phyloP scores from a whole-genome alignment of 371 early-diverging fungal genomes.

The Mortierella sp. region DNA sequence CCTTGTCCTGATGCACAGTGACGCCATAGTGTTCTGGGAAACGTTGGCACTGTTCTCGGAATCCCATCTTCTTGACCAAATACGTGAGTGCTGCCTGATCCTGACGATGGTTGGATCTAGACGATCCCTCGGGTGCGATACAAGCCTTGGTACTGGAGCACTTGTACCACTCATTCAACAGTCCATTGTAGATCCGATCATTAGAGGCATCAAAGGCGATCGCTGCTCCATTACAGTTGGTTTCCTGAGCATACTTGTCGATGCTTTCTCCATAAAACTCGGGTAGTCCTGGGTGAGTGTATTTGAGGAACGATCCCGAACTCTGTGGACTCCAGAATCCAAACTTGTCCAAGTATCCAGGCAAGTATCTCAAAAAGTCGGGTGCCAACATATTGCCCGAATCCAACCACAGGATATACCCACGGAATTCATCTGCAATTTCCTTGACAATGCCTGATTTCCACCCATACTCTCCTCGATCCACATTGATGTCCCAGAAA shows the following conservation, averaged over 20 bases:
- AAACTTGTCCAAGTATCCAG: slow-evolving; percentile 56
- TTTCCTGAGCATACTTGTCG: slow-evolving; percentile 56
- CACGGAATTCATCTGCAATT: slow-evolving; percentile 61
- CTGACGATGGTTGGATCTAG: slow-evolving; percentile 70
- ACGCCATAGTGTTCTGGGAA: slow-evolving; percentile 64
- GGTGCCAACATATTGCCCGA: slow-evolving; percentile 66
- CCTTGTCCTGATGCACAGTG: slow-evolving; percentile 64
- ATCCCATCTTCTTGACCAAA: slow-evolving; percentile 53
- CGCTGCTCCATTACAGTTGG: slow-evolving; percentile 75
- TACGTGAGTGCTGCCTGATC: slow-evolving; percentile 74
- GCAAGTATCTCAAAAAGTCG: slow-evolving; percentile 62
- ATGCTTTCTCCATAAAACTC: slow-evolving; percentile 59
- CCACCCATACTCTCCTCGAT: slow-evolving; percentile 75
- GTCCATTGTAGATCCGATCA: slow-evolving; percentile 55
- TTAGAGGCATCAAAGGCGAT: slow-evolving; percentile 68
- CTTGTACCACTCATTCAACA: slow-evolving; percentile 66
- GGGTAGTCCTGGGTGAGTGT: slow-evolving; percentile 71
- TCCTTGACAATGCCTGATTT: slow-evolving; percentile 73
- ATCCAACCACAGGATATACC: slow-evolving; percentile 69
- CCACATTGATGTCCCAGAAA: slow-evolving; percentile 71
- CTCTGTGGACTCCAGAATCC: slow-evolving; percentile 71
- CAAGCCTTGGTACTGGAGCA: slow-evolving; percentile 67
- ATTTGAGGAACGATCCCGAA: slow-evolving; percentile 59
- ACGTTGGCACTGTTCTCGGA: slow-evolving; percentile 36
- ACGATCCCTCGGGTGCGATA: slow-evolving; percentile 73